Evolutionary conservation across 2,329 filamentous ascomycete genomes (phyloP).

Genomic region (Exophiala xenobiotica): DNA sequence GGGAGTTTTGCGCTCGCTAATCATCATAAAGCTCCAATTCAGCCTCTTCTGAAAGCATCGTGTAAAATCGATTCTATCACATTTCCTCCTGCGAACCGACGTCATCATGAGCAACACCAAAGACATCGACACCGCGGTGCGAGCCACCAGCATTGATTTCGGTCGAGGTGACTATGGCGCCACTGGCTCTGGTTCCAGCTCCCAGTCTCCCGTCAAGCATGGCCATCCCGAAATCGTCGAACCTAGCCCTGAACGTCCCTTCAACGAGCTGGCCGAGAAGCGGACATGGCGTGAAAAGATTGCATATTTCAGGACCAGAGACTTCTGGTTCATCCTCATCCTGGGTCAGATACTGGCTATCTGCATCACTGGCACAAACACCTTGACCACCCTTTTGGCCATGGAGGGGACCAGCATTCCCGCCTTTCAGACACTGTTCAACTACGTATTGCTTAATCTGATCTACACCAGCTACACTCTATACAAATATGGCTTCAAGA

Average conservation of each 20-base stretch:
- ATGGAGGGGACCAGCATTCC: slow-evolving; percentile 74
- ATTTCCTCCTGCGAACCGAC: neutral
- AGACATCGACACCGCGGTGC: slow-evolving; percentile 19
- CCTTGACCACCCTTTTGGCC: slow-evolving; percentile 75
- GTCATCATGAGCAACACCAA: slow-evolving; percentile 26
- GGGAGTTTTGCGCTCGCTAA: slow-evolving; percentile 57
- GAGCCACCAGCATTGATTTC: slow-evolving; percentile 25
- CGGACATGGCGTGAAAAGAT: slow-evolving; percentile 47
- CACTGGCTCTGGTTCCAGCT: slow-evolving; percentile 13
- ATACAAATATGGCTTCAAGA: slow-evolving; percentile 72
- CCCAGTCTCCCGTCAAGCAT: slow-evolving; percentile 30
- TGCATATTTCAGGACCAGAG: slow-evolving; percentile 74
- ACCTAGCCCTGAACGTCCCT: slow-evolving; percentile 29
- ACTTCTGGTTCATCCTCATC: slow-evolving; percentile 82
- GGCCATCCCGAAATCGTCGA: slow-evolving; percentile 38
- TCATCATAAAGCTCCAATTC: slow-evolving; percentile 48
- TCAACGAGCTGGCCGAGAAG: slow-evolving; percentile 44
- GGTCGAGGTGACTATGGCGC: slow-evolving; percentile 20
- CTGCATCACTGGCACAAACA: slow-evolving; percentile 90
- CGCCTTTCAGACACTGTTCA: slow-evolving; percentile 94
- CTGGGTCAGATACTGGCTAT: slow-evolving; percentile 83
- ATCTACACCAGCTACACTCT: slow-evolving; percentile 81
- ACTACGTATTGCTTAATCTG: slow-evolving; percentile 79
- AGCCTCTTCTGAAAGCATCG: neutral
- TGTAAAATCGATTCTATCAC: neutral